phyloP scores from a whole-genome alignment of 176 grass and related monocot species.

The Oryza punctata region DNA sequence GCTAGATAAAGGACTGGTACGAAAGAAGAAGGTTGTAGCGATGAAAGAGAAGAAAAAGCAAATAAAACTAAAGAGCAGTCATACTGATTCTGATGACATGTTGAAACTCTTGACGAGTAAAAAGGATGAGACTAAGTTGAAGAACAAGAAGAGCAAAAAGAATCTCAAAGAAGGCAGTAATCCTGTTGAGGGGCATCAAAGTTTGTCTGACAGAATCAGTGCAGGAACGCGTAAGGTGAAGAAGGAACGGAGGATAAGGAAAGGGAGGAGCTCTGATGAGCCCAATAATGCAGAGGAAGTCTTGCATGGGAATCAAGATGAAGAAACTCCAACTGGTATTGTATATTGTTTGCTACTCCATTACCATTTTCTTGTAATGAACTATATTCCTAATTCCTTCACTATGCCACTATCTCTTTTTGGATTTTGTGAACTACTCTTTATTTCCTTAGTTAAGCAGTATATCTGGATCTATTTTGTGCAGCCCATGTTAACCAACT shows the following conservation, averaged over 20 bases:
- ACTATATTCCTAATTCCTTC: constrained; percentile 5
- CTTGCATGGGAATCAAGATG: constrained; percentile 34
- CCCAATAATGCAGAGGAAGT: constrained; percentile 40
- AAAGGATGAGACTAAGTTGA: constrained; percentile 25
- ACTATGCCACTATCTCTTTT: not conserved
- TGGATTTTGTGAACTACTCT: not conserved
- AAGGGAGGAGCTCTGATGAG: constrained; percentile 39
- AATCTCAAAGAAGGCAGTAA: constrained; percentile 40
- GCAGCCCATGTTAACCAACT: constrained; percentile 34
- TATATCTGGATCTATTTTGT: constrained; percentile 17
- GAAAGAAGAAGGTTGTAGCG: constrained; percentile 36
- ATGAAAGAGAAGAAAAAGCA: constrained; percentile 54
- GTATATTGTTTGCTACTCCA: constrained; percentile 17
- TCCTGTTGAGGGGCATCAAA: constrained; percentile 22
- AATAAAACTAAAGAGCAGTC: constrained; percentile 35
- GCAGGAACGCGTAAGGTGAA: constrained; percentile 38
- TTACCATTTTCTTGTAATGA: not conserved
- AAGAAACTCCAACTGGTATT: constrained; percentile 49
- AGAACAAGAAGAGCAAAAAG: constrained; percentile 55
- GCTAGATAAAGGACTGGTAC: constrained; percentile 38
- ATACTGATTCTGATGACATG: constrained; percentile 24
- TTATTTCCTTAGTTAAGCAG: not conserved
- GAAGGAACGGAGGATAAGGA: constrained; percentile 51
- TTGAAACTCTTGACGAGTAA: constrained; percentile 27
- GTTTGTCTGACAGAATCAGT: constrained; percentile 33